Percentiles rank a stretch among this genome's conserved stretches.
Conservation (phyloP, 139 green algal species). For the Chlorella sp. region DNA sequence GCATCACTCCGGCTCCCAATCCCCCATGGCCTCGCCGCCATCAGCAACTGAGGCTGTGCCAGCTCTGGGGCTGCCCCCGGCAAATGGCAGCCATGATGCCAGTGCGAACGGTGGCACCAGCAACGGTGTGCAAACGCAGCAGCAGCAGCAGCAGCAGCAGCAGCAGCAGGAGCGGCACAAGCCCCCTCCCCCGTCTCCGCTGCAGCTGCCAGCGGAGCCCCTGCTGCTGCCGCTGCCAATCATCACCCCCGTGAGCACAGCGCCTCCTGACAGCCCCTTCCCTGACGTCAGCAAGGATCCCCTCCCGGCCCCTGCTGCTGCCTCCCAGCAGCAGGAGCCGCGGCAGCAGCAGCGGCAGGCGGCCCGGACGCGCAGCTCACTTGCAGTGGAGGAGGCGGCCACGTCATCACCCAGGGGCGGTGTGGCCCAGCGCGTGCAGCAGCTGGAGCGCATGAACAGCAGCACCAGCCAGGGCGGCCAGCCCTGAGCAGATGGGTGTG, state of each 20-base stretch:
- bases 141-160: not conserved
- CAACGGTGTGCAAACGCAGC: not conserved
- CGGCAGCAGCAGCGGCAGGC: not conserved
- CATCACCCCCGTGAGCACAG: conserved; percentile 2
- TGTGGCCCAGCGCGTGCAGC: not conserved
- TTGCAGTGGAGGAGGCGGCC: not conserved
- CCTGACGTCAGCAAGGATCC: not conserved
- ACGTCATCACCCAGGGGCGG: not conserved
- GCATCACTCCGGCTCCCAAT: not conserved
- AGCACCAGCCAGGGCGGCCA: too few relatives aligned
- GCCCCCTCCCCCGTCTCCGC: not conserved
- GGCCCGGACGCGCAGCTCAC: not conserved
- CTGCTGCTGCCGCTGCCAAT: conserved; percentile 14
- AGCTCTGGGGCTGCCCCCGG: not conserved
- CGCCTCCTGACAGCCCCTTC: not conserved
- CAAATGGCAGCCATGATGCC: not conserved
- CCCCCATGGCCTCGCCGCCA: not conserved
- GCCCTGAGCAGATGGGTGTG: too few relatives aligned
- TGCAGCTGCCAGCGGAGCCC: conserved; percentile 1
- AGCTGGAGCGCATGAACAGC: not conserved
- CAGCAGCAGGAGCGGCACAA: not conserved
- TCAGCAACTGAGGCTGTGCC: too few relatives aligned
- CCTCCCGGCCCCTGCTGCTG: not conserved
- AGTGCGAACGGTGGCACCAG: not conserved
- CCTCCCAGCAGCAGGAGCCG: not conserved